Base-by-base conservation (phyloP, 352 stramenopile genomes). In the Phytophthora kernoviae region DNA sequence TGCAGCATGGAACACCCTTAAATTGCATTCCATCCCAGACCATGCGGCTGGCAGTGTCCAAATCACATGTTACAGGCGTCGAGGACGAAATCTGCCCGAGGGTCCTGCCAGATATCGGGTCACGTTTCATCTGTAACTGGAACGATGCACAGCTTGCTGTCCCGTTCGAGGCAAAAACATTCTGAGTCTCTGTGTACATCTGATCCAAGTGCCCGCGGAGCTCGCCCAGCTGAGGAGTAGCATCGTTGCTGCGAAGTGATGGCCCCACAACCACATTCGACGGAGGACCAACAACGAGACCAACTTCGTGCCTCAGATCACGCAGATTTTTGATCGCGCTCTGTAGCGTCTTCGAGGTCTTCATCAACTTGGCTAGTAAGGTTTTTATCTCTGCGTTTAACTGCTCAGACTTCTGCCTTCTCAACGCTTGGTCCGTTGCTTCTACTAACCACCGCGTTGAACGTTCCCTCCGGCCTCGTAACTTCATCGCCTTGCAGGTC, bases 201-300 rank as follows among this genome's bases (percentile, higher is more conserved):
- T 56, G 30, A 12, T 65, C 62, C 26, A 65, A 24, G 15, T 37
- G 33, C 5, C 51, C 48, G 5, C 55, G 55, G 14, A 70, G 55
- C 15, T 70, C 48, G 15, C 24, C 55, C 30, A 70, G 40, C 17
- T 62, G 48, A 11, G 61, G 52, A 21, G 62, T 65, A 21, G 62
- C 62, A 21, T 65, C 37, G 21, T 70, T 70, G 17, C 48, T 57
- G 24, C 55, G 33, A 21, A 69, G 44, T 6, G 62, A 62, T 4
- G 36, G 40, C 3, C 55, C 62, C 12, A 15, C 37, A 6, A 70
- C 20, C 26, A 62, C 46, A 17, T 41, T 54, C 8, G 56, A 65
- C 2, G 48, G 37, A 5, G 48, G 42, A 26, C 61, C 54, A 18
- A 65, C 48, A 2, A 50, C 48, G 27, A 27, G 12, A 1, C 59